phyloP scores from a whole-genome alignment of 208 protist species.

The Acanthamoeba sp. region DNA sequence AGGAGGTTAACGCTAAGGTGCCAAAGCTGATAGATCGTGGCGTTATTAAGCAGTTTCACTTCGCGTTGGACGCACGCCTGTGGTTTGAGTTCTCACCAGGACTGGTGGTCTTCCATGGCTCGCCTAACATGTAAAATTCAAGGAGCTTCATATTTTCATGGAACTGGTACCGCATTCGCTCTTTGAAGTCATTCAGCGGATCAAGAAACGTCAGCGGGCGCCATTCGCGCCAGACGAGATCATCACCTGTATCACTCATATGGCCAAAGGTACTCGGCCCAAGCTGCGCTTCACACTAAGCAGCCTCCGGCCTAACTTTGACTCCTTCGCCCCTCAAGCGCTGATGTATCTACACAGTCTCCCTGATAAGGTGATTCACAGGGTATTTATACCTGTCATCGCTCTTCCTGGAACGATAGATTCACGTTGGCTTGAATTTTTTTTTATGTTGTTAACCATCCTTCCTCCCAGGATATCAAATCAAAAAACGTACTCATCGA shows the following conservation, averaged over 20 bases:
- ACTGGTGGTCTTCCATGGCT: too few relatives aligned
- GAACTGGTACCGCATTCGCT: constrained; percentile 39
- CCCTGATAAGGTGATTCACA: constrained; percentile 52
- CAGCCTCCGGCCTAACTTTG: not conserved
- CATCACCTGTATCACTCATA: constrained; percentile 45
- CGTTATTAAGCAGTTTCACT: too few relatives aligned
- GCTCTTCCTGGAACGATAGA: too few relatives aligned
- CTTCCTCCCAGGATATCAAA: not conserved
- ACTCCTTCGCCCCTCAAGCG: not conserved
- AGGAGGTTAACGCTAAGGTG: constrained; percentile 15
- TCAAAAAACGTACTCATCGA: constrained; percentile 64
- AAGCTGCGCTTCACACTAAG: too few relatives aligned
- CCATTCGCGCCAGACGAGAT: constrained; percentile 55
- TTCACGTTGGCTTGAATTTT: too few relatives aligned
- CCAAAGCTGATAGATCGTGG: too few relatives aligned
- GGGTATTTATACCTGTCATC: not conserved
- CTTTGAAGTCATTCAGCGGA: constrained; percentile 43
- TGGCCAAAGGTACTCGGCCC: constrained; percentile 16
- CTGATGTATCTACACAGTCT: constrained; percentile 57
- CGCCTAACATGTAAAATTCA: not conserved
- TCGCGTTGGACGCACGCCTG: too few relatives aligned
- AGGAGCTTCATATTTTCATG: constrained; percentile 58
- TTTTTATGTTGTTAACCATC: too few relatives aligned
- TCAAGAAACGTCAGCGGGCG: not conserved
- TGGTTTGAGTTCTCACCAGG: too few relatives aligned